Evolutionary conservation across 768 basidiomycete species (phyloP).

Genomic region (Agrocybe pediades): DNA sequence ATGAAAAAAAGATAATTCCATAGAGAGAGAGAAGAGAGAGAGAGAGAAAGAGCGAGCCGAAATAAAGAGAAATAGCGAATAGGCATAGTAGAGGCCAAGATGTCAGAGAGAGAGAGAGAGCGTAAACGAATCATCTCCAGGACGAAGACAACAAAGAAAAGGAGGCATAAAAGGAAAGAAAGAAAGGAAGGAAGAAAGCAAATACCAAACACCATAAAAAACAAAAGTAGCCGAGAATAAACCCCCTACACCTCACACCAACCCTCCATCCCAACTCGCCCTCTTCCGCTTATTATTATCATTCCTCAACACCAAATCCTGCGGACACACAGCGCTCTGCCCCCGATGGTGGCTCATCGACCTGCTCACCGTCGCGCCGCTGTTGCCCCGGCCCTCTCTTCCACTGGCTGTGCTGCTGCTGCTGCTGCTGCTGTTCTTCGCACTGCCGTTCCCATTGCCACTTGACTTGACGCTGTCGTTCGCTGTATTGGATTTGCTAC

Average conservation of each 20-base stretch:
- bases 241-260: constrained; percentile 8
- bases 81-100: too few species aligned
- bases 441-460: not conserved
- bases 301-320: constrained; percentile 35
- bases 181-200: too few species aligned
- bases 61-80: not conserved
- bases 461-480: too few species aligned
- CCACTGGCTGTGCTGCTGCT: not conserved
- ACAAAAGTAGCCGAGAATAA: not conserved
- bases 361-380: constrained; percentile 17
- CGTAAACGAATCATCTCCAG: too few species aligned
- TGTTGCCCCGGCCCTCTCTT: not conserved
- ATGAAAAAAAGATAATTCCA: not conserved
- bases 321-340: constrained; percentile 44
- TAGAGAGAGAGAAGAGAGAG: not conserved
- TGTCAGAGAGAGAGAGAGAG: not conserved
- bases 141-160: not conserved
- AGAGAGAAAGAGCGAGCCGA: not conserved
- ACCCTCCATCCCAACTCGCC: constrained; percentile 46
- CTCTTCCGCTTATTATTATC: constrained; percentile 41
- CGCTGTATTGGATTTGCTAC: too few species aligned
- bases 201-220: too few species aligned
- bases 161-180: too few species aligned
- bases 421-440: not conserved
- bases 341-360: constrained; percentile 44